These are phyloP conservation scores for Aphanoascus verrucosus DNA, from an alignment of 2,329 filamentous ascomycete genomes.

Conservation along the genomic window DNA sequence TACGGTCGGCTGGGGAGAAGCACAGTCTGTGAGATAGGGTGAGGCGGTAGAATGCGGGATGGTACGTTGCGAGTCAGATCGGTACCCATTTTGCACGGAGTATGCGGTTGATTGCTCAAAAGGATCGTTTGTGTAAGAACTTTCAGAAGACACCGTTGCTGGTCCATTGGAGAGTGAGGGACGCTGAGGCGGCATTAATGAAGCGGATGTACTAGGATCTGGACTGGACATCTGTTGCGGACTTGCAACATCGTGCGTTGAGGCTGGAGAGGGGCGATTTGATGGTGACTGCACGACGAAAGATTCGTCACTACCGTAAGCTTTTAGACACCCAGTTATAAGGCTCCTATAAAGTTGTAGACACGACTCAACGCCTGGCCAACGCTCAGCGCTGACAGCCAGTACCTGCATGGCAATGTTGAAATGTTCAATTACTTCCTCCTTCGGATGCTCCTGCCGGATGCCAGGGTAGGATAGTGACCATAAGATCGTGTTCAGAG, in stretches of 20 bases:
- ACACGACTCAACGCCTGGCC: constrained; percentile 81
- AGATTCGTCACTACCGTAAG: constrained; percentile 57
- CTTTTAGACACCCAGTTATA: constrained; percentile 73
- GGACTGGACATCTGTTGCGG: constrained; percentile 32
- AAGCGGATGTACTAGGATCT: constrained; percentile 26
- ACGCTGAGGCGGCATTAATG: constrained; percentile 3
- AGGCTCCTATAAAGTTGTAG: constrained; percentile 79
- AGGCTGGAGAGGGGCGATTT: constrained; percentile 33
- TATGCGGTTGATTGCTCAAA: neutral
- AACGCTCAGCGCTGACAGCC: constrained; percentile 68
- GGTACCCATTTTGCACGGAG: neutral
- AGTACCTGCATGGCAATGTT: constrained; percentile 68
- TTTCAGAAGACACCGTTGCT: constrained; percentile 1
- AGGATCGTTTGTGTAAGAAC: neutral
- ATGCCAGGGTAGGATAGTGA: constrained; percentile 78
- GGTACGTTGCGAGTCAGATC: constrained; percentile 16
- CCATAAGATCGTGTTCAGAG: constrained; percentile 86
- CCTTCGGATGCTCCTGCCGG: constrained; percentile 57
- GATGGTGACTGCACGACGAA: constrained; percentile 42
- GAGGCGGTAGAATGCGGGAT: constrained; percentile 14
- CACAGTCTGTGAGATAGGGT: neutral
- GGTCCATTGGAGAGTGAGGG: neutral
- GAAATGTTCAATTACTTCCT: constrained; percentile 67
- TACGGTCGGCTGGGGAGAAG: constrained; percentile 13
- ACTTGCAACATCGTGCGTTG: constrained; percentile 30